Evolutionary conservation across 2,329 filamentous ascomycete species (phyloP), one percentile per base, ranked within the genome.

Genomic region (Colletotrichum cordylinicola): DNA sequence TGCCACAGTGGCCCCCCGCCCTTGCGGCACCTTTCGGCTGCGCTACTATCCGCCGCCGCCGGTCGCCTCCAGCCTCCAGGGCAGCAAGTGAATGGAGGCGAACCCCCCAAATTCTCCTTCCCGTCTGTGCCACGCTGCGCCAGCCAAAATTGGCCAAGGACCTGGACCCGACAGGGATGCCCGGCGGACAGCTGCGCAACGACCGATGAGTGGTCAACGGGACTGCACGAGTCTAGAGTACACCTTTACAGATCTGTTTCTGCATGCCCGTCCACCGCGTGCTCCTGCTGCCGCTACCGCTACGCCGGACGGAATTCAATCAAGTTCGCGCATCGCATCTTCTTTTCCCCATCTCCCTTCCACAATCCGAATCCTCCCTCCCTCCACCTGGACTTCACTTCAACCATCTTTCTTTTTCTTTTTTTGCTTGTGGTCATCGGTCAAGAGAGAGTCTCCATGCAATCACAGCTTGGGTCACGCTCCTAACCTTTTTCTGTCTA

Each of bases 41-140:
- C 64, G 70, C 73, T 73, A 73, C 33, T 24, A 68, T 75, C 73
- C 74, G 74, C 64, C 24, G 65, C 73, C 74, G 73, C 64, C 31
- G 65, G 29, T 29, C 58, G 64, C 60, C 35, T 69, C 39, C 31
- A 61, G 64, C 60, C 35, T 69, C 39, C 31, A 61, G 39, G 39
- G 39, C 39, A 43, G 48, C 31, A 15, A 68, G 55, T 16, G 24
- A 33, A 35, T n/a, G 55, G 21, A 58, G 55, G 67, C 21, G 58
- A 70, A 62, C 52, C 43, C 39, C 39, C 56, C 56, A n/a, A n/a
- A 56, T n/a, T 39, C 33, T 31, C 69, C 39, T 75, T 24, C 64
- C 56, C 52, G 70, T 75, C 70, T 58, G 70, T 75, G 70, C 73
- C 58, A 65, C 58, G 43, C 69, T 37, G 56, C 73, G 55, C 55